These are phyloP conservation scores for Agapanthus africanus DNA, from an alignment of 106 monocot genomes.

Conservation along the genomic window DNA sequence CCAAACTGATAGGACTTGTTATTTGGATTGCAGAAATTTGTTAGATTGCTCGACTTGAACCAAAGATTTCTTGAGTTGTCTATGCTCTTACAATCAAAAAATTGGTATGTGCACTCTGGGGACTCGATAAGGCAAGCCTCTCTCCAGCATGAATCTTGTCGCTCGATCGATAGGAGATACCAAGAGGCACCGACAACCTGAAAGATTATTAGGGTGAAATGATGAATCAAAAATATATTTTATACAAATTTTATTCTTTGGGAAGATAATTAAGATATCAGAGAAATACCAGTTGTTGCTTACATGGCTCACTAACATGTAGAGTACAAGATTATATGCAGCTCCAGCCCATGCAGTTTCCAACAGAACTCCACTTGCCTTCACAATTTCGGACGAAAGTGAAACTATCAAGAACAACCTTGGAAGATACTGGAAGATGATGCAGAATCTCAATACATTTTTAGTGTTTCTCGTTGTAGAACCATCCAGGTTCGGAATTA, in stretches of 20 bases:
- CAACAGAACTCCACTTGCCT: constrained; percentile 60
- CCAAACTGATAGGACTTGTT: constrained; percentile 53
- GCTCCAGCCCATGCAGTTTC: constrained; percentile 89
- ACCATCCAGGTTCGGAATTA: constrained; percentile 54
- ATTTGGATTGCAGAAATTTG: constrained; percentile 38
- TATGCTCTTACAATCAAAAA: constrained; percentile 37
- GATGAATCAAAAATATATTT: background rate
- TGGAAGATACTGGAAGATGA: constrained; percentile 70
- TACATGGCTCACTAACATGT: constrained; percentile 89
- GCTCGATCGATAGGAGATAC: constrained; percentile 69
- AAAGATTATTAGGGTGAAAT: no score
- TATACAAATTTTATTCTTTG: constrained; percentile 1
- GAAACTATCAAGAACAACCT: constrained; percentile 63
- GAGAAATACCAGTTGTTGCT: constrained; percentile 10
- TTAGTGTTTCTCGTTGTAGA: constrained; percentile 47
- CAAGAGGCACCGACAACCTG: constrained; percentile 73
- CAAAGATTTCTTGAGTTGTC: constrained; percentile 32
- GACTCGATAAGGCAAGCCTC: constrained; percentile 39
- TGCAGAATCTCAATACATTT: constrained; percentile 52
- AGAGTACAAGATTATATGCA: constrained; percentile 80
- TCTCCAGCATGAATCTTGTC: constrained; percentile 71
- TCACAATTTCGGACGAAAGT: constrained; percentile 62
- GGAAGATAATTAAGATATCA: no score
- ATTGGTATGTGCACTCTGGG: constrained; percentile 35
- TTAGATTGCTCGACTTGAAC: constrained; percentile 51